Evolutionary conservation across 2,329 filamentous ascomycete species (phyloP), one percentile per base, ranked within the genome.

Genomic region (Cordyceps cateniannulata): DNA sequence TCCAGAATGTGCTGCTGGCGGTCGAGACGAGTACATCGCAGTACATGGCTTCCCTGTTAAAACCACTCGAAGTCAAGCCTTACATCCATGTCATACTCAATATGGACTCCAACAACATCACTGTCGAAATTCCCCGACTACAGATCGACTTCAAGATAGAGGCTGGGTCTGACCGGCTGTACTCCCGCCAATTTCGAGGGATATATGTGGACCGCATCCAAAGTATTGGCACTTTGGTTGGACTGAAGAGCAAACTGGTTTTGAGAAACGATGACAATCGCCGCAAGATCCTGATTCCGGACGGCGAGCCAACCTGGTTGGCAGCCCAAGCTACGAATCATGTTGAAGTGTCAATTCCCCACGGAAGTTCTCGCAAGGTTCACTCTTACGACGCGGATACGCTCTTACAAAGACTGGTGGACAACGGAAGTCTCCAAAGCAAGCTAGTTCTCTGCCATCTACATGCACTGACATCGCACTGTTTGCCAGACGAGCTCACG

Each of bases 401-500:
- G 6, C 38, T 38, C 2, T 24, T 61, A 20, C 45, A 45, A 20
- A 35, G 48, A 7, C 66, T 88, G 0, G 62, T 73, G 0, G 80
- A 82, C 35, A 81, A 78, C 63, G 80, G 80, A 0, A 79, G 72
- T n/a, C 61, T 85, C 0, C 72, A 77, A 14, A 81, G 80, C 67
- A 81, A 79, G 60, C 71, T 87, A 0, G 74, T 77, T 24, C 69
- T 83, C 0, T 72, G 71, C 14, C 78, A 80, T 25, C 69, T 86
- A 0, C 82, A 86, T 65, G 81, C 79, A 0, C 55, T 83, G 0
- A 85, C 83, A 0, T 80, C 81, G 0, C 72, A 75, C 49, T 80
- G 73, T 38, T 68, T 84, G 0, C 76, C 78, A 0, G 83, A 85
- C 63, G 69, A 68, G 0, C 68, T 85, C 0, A 85, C 79, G 0